phyloP scores from a whole-genome alignment of 805 yeast genomes.

The Tetrapisispora pingtungensis region DNA sequence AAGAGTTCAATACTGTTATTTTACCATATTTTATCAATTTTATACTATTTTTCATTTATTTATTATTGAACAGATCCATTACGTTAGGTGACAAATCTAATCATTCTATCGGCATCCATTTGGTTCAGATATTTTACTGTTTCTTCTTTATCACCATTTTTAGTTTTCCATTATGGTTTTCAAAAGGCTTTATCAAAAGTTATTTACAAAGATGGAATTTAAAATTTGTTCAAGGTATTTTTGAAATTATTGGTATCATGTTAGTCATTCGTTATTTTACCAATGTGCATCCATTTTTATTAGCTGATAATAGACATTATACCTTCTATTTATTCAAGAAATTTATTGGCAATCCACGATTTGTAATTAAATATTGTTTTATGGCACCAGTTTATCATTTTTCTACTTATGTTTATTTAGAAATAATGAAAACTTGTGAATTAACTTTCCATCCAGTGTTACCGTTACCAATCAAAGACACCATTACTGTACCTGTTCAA shows the following conservation, averaged over 20 bases:
- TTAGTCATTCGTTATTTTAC: constrained; percentile 50
- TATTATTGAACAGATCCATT: constrained; percentile 66
- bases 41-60: constrained; percentile 43
- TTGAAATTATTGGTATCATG: constrained; percentile 32
- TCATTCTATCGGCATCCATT: constrained; percentile 61
- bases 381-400: constrained; percentile 68
- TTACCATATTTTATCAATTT: constrained; percentile 48
- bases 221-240: constrained; percentile 22
- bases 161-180: constrained; percentile 67
- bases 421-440: constrained; percentile 29
- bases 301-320: constrained; percentile 92
- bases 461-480: constrained; percentile 31
- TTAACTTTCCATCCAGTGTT: constrained; percentile 29
- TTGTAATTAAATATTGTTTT: constrained; percentile 37
- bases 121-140: constrained; percentile 78
- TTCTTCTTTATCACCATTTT: constrained; percentile 51
- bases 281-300: constrained; percentile 74
- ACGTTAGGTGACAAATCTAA: constrained; percentile 88
- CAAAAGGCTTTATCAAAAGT: constrained; percentile 31
- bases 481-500: constrained; percentile 31
- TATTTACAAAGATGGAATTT: constrained; percentile 30
- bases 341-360: constrained; percentile 38
- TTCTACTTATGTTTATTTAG: constrained; percentile 30
- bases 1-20: constrained; percentile 26
- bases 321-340: constrained; percentile 77